A percentile compares a stretch with the other conserved stretches of the same genome.
Evolutionary conservation across 768 basidiomycete species (phyloP).

Genomic region (Chlorophyllum brunneum): DNA sequence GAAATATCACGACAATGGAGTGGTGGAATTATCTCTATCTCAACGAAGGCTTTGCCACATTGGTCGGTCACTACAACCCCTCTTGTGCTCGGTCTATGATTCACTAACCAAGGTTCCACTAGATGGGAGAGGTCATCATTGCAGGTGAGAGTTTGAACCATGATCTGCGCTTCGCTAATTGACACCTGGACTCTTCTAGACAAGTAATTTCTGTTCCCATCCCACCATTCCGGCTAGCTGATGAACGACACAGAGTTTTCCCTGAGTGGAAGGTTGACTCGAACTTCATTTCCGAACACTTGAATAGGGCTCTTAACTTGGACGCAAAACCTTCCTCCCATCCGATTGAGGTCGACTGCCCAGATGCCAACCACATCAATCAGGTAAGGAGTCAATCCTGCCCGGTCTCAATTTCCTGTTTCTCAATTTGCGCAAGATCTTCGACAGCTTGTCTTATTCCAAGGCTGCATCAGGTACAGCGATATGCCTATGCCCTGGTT

Average conservation of each 20-base stretch:
- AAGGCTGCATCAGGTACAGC: constrained; percentile 71
- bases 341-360: constrained; percentile 89
- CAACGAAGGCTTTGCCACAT: constrained; percentile 86
- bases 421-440: constrained; percentile 54
- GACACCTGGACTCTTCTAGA: constrained; percentile 30
- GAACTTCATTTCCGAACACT: constrained; percentile 74
- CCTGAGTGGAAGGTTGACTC: constrained; percentile 87
- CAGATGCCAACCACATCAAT: constrained; percentile 81
- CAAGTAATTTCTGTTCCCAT: constrained; percentile 36
- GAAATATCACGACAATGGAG: constrained; percentile 90
- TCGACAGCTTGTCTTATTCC: constrained; percentile 83
- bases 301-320: constrained; percentile 72
- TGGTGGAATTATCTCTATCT: constrained; percentile 89
- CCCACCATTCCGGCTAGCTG: background rate
- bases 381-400: constrained; percentile 38
- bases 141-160: constrained; percentile 43
- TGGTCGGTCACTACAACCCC: constrained; percentile 44
- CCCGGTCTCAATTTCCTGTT: background rate
- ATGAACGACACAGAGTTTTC: constrained; percentile 44
- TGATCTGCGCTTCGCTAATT: background rate
- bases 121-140: constrained; percentile 89
- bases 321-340: constrained; percentile 89
- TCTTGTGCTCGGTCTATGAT: background rate
- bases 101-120: constrained; percentile 10
- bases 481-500: background rate